Percentiles rank a stretch among this genome's conserved stretches.
phyloP scores from a whole-genome alignment of 495 filamentous ascomycete species.

The Neurospora africana region DNA sequence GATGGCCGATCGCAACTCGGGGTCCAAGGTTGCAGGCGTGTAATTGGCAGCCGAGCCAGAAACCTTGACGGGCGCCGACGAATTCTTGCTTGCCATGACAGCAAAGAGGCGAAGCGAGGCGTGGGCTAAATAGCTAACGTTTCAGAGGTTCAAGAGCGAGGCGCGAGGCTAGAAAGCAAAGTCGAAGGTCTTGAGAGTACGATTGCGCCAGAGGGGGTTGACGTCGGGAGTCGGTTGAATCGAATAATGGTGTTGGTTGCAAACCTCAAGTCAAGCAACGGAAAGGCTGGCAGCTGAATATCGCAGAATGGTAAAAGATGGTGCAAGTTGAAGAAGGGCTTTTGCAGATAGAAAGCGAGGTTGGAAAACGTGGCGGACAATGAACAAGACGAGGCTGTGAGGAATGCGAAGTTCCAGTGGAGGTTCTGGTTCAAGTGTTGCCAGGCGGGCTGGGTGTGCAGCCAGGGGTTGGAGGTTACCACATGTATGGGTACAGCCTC shows the following conservation, averaged over 20 bases:
- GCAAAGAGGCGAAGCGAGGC: background rate
- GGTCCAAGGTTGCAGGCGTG: conserved; percentile 38
- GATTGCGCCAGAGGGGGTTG: background rate
- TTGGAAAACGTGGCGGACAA: background rate
- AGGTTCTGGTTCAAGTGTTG: background rate
- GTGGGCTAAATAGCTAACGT: background rate
- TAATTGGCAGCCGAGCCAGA: conserved; percentile 39
- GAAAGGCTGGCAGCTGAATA: background rate
- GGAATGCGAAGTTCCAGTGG: background rate
- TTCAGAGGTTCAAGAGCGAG: background rate
- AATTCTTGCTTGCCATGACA: conserved; percentile 31
- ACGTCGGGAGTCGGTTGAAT: background rate
- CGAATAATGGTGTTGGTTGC: background rate
- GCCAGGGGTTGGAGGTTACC: background rate
- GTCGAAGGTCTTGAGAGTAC: background rate
- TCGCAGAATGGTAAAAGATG: background rate
- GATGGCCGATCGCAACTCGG: conserved; percentile 43
- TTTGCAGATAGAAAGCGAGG: background rate
- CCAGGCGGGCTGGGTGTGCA: background rate
- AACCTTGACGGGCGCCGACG: conserved; percentile 42
- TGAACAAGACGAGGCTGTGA: background rate
- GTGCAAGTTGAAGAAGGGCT: background rate
- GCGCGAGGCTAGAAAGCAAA: background rate
- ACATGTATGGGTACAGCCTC: background rate
- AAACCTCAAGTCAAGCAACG: background rate